These are phyloP conservation scores for Hygrocybe coccinea DNA, from an alignment of 768 basidiomycete species.

Conservation along the genomic window DNA sequence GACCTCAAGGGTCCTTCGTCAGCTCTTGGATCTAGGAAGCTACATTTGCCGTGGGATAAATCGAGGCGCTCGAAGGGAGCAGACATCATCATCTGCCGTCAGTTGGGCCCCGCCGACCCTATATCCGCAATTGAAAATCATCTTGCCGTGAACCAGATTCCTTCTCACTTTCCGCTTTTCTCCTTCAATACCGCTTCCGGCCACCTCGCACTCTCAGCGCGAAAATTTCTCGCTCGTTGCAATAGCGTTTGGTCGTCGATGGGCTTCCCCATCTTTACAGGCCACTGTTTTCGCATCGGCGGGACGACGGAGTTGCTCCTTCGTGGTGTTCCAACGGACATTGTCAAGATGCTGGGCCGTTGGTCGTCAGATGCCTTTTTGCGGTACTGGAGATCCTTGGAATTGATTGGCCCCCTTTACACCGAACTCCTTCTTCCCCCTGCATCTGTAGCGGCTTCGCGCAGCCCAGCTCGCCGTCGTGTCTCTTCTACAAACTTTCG, in stretches of 20 bases:
- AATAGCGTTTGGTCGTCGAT: conserved; percentile 22
- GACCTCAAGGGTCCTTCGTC: neutral
- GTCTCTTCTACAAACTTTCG: too few relatives aligned
- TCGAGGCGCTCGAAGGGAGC: conserved; percentile 16
- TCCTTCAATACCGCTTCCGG: neutral
- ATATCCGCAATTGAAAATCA: conserved; percentile 15
- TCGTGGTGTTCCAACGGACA: conserved; percentile 26
- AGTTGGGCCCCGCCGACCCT: conserved; percentile 15
- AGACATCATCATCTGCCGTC: conserved; percentile 15
- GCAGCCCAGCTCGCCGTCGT: neutral
- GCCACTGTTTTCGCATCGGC: conserved; percentile 34
- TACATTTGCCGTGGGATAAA: conserved; percentile 26
- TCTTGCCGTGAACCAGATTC: conserved; percentile 9
- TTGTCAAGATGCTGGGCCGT: conserved; percentile 27
- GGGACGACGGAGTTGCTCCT: conserved; percentile 31
- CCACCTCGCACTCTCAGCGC: conserved; percentile 12
- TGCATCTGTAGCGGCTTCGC: neutral
- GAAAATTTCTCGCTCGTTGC: conserved; percentile 18
- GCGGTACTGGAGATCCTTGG: conserved; percentile 27
- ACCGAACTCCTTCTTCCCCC: conserved; percentile 19
- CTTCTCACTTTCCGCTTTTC: conserved; percentile 13
- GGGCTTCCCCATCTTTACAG: conserved; percentile 17
- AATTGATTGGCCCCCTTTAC: conserved; percentile 18
- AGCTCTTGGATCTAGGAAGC: conserved; percentile 8
- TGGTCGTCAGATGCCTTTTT: conserved; percentile 37